Conservation (phyloP, 495 filamentous ascomycete genomes). For the Corynascus novoguineensis region DNA sequence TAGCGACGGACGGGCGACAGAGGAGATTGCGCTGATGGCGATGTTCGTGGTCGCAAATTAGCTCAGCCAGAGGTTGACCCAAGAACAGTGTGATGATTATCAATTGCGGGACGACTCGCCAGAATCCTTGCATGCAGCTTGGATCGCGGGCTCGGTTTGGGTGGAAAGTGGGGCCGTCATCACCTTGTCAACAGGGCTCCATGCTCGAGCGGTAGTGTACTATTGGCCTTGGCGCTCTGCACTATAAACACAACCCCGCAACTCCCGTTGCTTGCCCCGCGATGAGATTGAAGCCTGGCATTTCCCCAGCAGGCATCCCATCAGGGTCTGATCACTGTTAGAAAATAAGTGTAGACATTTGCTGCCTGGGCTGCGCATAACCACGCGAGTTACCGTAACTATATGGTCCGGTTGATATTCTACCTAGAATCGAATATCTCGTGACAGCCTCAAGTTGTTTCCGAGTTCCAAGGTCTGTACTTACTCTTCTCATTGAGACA, state of each 20-base stretch:
- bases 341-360: not conserved
- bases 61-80: not conserved
- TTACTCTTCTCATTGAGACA: too few species aligned
- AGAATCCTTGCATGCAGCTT: not conserved
- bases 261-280: not conserved
- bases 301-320: not conserved
- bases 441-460: too few species aligned
- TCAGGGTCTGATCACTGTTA: too few species aligned
- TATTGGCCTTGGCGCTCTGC: not conserved
- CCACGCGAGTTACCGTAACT: too few species aligned
- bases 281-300: not conserved
- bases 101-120: not conserved
- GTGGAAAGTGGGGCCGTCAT: not conserved
- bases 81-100: conserved; percentile 3
- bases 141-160: not conserved
- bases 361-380: too few species aligned
- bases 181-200: not conserved
- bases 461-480: too few species aligned
- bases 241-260: not conserved
- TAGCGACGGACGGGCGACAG: not conserved
- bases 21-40: conserved; percentile 2
- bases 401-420: too few species aligned
- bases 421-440: too few species aligned
- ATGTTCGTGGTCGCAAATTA: conserved; percentile 15
- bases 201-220: not conserved